phyloP scores from a whole-genome alignment of 805 yeast species.

The Hanseniaspora clermontiae region DNA sequence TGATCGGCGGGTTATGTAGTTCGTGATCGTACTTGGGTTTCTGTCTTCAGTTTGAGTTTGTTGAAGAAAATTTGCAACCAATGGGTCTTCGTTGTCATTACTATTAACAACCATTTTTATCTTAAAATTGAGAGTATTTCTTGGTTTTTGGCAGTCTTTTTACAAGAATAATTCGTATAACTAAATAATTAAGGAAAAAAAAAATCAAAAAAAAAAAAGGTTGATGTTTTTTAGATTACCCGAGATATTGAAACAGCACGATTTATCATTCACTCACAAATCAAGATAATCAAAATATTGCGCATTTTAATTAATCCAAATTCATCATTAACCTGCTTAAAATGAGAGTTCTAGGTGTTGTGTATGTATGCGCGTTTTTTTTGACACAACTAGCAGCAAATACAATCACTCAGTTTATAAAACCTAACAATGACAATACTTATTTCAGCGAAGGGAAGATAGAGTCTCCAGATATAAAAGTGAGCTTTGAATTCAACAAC shows the following conservation, averaged over 20 bases:
- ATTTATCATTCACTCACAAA: too few relatives aligned
- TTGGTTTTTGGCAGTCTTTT: too few relatives aligned
- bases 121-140: too few relatives aligned
- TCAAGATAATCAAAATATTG: too few relatives aligned
- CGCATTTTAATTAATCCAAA: neutral
- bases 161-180: too few relatives aligned
- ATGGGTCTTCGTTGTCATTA: neutral
- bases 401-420: slow-evolving; percentile 6
- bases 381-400: neutral
- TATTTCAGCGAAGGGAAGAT: neutral
- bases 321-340: too few relatives aligned
- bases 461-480: neutral
- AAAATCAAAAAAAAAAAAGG: too few relatives aligned
- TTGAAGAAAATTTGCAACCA: neutral
- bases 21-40: neutral
- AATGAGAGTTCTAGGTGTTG: neutral
- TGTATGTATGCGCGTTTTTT: neutral
- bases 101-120: neutral
- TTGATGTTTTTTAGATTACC: too few relatives aligned
- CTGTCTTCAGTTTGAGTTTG: neutral
- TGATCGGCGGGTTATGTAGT: neutral
- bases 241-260: too few relatives aligned
- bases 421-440: neutral
- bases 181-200: too few relatives aligned
- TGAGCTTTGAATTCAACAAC: neutral